Base-by-base conservation (phyloP, 768 basidiomycete genomes). In the Leccinum longicurvipes region DNA sequence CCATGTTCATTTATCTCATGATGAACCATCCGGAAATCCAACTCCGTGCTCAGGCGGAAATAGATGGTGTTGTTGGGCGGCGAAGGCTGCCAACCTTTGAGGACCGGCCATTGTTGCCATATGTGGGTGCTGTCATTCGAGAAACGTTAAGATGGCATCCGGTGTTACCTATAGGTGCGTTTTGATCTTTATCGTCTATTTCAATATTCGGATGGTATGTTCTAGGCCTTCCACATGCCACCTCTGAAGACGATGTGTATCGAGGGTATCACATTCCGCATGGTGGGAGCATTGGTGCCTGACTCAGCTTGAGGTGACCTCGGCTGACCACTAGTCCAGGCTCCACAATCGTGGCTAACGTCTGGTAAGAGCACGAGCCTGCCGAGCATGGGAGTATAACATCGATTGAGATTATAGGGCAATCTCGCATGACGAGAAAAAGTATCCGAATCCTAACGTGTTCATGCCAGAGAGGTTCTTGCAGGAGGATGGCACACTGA, bases 1-100 rank as follows among this genome's bases (percentile, higher is more conserved):
- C 55, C 1, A 52, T 60, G 1, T 70, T 67, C 50, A 42, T 73
- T 17, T 67, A 72, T 21, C 66, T 63, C 15, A 63, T 76, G 57
- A 53, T 71, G n/a, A 52, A 57, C 10, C 56, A 72, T 42, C 73
- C 74, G 1, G 63, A 66, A 9, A 31, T 31, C 31, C 31, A 31
- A 31, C 31, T 6, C 12, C 31, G 31, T 6, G 31, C 31, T 6
- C 31, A 63, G 15, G 15, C 36, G 36, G 36, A 39, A 17, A 39
- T 39, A 19, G 17, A 41, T 10, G 19, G 39, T n/a, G 39, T 41
- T 3, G 19, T 41, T 3, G 39, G 39, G 19, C 19, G 19, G 5
- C 3, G 21, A 10, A 17, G 39, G 21, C 39, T 41, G 19, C 39
- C 39, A n/a, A 19, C 4, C 6, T 41, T 19, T 41, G 39, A 41